phyloP scores from a whole-genome alignment of 2,329 filamentous ascomycete species.

The Scedosporium dehoogii region DNA sequence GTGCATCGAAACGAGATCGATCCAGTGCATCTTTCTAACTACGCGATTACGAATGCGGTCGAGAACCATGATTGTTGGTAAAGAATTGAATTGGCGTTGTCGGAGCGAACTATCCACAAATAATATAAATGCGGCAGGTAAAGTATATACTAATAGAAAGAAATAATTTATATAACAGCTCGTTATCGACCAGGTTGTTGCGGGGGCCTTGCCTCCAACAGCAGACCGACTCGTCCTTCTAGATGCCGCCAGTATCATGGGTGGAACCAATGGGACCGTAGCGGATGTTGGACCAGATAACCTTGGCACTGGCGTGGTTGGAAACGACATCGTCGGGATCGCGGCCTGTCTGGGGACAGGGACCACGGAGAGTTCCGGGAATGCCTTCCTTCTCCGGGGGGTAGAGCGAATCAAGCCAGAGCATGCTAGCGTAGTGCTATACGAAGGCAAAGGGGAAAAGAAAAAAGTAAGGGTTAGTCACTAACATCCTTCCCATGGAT shows the following conservation, averaged over 20 bases:
- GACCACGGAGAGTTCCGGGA: conserved; percentile 16
- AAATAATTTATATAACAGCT: background rate
- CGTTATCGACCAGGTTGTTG: too few relatives aligned
- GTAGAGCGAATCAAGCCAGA: conserved; percentile 63
- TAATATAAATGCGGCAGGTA: too few relatives aligned
- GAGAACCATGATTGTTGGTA: too few relatives aligned
- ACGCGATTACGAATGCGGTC: too few relatives aligned
- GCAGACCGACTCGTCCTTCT: background rate
- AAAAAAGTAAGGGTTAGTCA: too few relatives aligned
- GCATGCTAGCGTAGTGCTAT: conserved; percentile 52
- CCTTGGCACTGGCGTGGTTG: conserved; percentile 20
- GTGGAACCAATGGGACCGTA: conserved; percentile 37
- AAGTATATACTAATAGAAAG: background rate
- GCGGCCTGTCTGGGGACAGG: conserved; percentile 15
- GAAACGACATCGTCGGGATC: conserved; percentile 15
- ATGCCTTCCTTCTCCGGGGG: conserved; percentile 26
- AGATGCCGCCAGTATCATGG: conserved; percentile 3
- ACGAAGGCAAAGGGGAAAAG: background rate
- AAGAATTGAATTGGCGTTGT: too few relatives aligned
- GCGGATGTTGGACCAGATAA: conserved; percentile 39
- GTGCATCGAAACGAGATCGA: too few relatives aligned
- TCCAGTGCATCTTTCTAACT: too few relatives aligned
- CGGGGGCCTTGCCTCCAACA: too few relatives aligned
- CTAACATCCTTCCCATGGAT: background rate
- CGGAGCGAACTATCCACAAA: too few relatives aligned